A percentile compares a stretch with the other conserved stretches of the same genome.
phyloP scores from a whole-genome alignment of 805 yeast genomes.

The Lipomyces starkeyi region DNA sequence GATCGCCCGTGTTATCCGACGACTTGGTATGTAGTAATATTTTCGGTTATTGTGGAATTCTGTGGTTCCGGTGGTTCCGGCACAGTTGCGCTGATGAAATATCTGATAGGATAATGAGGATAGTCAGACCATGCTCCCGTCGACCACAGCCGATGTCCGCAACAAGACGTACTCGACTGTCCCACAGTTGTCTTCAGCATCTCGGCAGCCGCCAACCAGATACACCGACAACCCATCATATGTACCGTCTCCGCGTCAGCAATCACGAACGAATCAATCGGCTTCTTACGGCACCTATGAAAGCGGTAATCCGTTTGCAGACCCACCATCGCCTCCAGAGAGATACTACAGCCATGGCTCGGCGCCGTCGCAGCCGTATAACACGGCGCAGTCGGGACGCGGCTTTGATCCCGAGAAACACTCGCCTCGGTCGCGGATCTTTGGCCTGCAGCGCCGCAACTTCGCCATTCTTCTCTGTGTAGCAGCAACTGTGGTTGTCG shows the following conservation, averaged over 20 bases:
- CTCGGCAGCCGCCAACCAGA: background rate
- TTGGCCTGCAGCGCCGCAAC: background rate
- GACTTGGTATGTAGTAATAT: background rate
- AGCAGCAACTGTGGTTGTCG: background rate
- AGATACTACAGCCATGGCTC: background rate
- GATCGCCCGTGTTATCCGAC: background rate
- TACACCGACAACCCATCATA: background rate
- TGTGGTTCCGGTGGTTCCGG: background rate
- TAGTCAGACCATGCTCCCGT: background rate
- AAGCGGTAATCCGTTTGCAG: conserved; percentile 1
- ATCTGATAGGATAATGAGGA: background rate
- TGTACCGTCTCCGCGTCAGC: background rate
- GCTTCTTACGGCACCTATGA: background rate
- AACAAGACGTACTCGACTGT: background rate
- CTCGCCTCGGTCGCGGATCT: background rate
- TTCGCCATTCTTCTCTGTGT: background rate
- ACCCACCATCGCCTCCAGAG: background rate
- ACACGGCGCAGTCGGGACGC: background rate
- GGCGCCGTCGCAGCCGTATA: background rate
- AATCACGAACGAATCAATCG: background rate
- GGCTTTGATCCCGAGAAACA: background rate
- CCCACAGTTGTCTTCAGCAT: background rate
- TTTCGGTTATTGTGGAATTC: background rate
- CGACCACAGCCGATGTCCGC: background rate
- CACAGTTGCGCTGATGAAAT: background rate